Percentiles rank a stretch among this genome's conserved stretches.
These are phyloP conservation scores for Phytophthora tentaculata DNA, from an alignment of 352 stramenopile genomes.

Conservation along the genomic window DNA sequence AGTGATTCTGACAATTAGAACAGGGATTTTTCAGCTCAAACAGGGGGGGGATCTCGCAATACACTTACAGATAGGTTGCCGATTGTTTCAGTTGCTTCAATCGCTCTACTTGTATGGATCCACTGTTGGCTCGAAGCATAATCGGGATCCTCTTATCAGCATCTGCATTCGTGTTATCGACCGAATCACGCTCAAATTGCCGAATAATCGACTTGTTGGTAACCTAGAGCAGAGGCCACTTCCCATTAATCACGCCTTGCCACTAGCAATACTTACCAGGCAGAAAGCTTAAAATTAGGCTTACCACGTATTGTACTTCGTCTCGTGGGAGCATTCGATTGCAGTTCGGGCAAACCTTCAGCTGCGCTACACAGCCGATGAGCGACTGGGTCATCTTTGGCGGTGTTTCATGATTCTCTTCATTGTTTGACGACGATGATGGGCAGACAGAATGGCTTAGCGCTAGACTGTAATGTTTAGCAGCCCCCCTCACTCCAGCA, in stretches of 20 bases:
- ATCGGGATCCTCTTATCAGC: constrained; percentile 30
- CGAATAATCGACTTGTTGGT: constrained; percentile 54
- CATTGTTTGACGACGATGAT: background rate
- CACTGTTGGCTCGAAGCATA: constrained; percentile 41
- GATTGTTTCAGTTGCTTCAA: constrained; percentile 54
- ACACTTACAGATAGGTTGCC: constrained; percentile 47
- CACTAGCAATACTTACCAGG: background rate
- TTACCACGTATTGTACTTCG: constrained; percentile 56
- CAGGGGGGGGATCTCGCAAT: background rate
- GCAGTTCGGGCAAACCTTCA: constrained; percentile 54
- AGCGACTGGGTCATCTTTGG: constrained; percentile 17
- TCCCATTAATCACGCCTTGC: no score
- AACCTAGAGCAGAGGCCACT: constrained; percentile 27
- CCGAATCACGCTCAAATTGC: constrained; percentile 34
- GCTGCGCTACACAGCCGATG: constrained; percentile 38
- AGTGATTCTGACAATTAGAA: background rate
- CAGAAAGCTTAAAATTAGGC: background rate
- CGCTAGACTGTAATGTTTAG: constrained; percentile 51
- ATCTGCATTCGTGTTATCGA: constrained; percentile 16
- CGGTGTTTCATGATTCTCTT: constrained; percentile 1
- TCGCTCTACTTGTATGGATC: constrained; percentile 39
- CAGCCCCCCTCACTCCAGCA: constrained; percentile 40
- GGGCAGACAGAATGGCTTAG: constrained; percentile 32
- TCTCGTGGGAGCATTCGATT: constrained; percentile 41
- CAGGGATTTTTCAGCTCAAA: background rate